phyloP scores from a whole-genome alignment of 2,329 filamentous ascomycete genomes.

The Calonectria naviculata region DNA sequence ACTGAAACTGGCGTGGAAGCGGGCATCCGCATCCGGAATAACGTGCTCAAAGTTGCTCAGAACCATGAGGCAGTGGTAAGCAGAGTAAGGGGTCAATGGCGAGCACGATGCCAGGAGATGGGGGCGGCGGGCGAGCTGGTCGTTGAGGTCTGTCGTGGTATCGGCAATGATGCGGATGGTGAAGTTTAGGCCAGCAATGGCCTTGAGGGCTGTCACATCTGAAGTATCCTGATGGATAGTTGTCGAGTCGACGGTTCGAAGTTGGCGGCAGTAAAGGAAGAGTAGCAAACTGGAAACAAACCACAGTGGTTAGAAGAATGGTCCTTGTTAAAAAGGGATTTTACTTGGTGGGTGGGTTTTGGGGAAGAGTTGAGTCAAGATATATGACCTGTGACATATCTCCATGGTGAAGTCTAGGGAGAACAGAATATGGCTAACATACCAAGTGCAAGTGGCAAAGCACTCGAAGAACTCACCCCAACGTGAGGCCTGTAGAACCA shows the following conservation, averaged over 20 bases:
- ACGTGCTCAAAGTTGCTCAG: conserved; percentile 47
- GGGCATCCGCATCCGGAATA: conserved; percentile 44
- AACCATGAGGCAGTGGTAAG: conserved; percentile 48
- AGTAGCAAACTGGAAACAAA: conserved; percentile 42
- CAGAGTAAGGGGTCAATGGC: conserved; percentile 47
- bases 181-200: conserved; percentile 50
- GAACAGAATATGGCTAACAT: conserved; percentile 20
- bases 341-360: neutral
- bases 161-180: conserved; percentile 50
- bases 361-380: neutral
- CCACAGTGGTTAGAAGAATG: neutral
- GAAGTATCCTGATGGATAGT: conserved; percentile 34
- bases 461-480: conserved; percentile 50
- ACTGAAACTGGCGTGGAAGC: conserved; percentile 48
- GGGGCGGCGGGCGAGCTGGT: conserved; percentile 44
- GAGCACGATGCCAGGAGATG: conserved; percentile 46
- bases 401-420: neutral
- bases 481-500: conserved; percentile 45
- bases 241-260: conserved; percentile 40
- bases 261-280: conserved; percentile 47
- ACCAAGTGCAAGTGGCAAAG: conserved; percentile 50
- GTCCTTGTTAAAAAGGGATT: neutral
- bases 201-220: conserved; percentile 46
- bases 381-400: neutral
- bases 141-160: conserved; percentile 48